These are phyloP conservation scores for Handroanthus guayacan DNA, from an alignment of 257 asterid species.

Conservation along the genomic window DNA sequence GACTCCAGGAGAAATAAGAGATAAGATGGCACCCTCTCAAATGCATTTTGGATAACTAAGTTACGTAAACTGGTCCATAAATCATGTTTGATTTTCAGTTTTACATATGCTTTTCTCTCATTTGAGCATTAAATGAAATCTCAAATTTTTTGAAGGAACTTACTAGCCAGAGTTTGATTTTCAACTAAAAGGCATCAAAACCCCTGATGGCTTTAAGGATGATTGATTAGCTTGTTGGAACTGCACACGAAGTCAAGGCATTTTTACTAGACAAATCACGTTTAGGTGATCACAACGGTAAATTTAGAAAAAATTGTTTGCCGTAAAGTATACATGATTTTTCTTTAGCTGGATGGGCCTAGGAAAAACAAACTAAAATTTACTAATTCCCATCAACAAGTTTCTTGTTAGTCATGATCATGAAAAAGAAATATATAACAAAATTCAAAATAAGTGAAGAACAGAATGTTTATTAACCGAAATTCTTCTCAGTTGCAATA, in stretches of 20 bases:
- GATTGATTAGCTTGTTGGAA: no score
- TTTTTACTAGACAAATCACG: background rate
- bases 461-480: background rate
- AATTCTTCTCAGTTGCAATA: background rate
- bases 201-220: no score
- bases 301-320: constrained; percentile 14
- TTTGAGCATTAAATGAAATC: background rate
- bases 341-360: background rate
- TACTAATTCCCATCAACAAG: background rate
- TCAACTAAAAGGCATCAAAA: no score
- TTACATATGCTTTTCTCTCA: background rate
- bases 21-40: background rate
- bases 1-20: background rate
- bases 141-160: background rate
- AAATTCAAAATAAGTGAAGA: background rate
- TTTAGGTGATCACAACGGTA: background rate
- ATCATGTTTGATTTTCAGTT: background rate
- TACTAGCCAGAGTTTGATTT: background rate
- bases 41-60: background rate
- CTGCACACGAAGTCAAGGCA: no score
- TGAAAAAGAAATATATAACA: background rate
- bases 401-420: background rate
- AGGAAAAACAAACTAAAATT: background rate
- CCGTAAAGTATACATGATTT: background rate
- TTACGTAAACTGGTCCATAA: background rate